Base-by-base conservation (phyloP, 179 eudicot genomes). In the Spinacia oleracea region DNA sequence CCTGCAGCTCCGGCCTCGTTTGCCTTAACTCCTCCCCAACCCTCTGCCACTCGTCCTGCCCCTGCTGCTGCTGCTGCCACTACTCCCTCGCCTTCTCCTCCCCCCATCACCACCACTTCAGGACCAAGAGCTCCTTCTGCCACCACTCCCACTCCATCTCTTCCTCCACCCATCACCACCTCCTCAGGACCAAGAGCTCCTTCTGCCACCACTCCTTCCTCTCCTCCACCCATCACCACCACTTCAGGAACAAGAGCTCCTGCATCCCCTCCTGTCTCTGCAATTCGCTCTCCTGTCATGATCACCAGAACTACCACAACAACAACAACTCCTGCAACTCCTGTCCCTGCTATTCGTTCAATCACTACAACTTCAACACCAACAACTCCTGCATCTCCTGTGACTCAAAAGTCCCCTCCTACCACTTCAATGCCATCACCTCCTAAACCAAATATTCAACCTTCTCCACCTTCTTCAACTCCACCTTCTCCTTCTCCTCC, bases 371-470 rank as follows among this genome's bases (percentile, higher is more conserved):
- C 2, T 20, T 53, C 58, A 16, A 16, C 31, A 23, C 64, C 64
- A 23, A 59, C 9, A 9, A 14, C 64, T 59, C 64, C 64, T 23
- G 64, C 64, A 25, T 25, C 64, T 23, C 46, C 69, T 16, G 59
- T 10, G 0, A 9, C 66, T 4, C 25, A 23, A 9, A 9, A 15
- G 70, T 45, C 29, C 38, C 25, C 70, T 35, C 72, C 77, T n/a
- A 27, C 23, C 10, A 70, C n/a, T 48, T 15, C 74, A 46, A 70
- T 46, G 38, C 23, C 70, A 0, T 76, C 86, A 4, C 40, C 75
- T 79, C 75, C 87, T 25, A 66, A 70, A 70, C 59, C 73, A n/a
- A 43, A 70, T 23, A 70, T 20, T 4, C 74, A 15, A 70, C 35
- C 74, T 27, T 27, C 74, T 46, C 29, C n/a, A 6, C 70, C 64